These are phyloP conservation scores for Crucibulum laeve DNA, from an alignment of 768 basidiomycete species.

Conservation along the genomic window DNA sequence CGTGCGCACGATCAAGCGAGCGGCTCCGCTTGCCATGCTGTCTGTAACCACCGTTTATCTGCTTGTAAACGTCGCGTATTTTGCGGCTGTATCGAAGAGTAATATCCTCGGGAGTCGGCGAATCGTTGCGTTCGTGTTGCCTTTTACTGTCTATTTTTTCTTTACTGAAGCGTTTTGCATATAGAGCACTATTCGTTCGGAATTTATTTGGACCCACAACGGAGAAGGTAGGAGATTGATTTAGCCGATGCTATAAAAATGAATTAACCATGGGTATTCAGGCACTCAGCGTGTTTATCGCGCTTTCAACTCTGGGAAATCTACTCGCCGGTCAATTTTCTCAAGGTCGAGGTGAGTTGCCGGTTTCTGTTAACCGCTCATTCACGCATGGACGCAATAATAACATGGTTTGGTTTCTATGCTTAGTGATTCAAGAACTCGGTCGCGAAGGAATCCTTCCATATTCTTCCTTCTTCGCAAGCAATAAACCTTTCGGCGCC, in stretches of 20 bases:
- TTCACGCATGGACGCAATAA: neutral
- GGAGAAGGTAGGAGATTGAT: constrained; percentile 40
- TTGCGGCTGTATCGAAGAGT: constrained; percentile 64
- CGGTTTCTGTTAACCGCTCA: neutral
- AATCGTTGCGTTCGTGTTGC: constrained; percentile 57
- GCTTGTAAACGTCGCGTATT: constrained; percentile 68
- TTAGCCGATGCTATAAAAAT: neutral
- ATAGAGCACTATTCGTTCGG: constrained; percentile 68
- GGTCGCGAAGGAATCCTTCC: constrained; percentile 71
- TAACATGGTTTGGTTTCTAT: neutral
- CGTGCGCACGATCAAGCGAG: constrained; percentile 64
- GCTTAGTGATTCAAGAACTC: constrained; percentile 65
- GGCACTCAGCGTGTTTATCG: constrained; percentile 58
- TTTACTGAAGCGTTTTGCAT: neutral
- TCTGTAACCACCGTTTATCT: constrained; percentile 59
- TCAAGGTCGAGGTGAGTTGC: constrained; percentile 54
- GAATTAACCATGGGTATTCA: constrained; percentile 14
- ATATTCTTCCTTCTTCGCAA: constrained; percentile 61
- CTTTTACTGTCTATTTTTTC: neutral
- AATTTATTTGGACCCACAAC: constrained; percentile 63
- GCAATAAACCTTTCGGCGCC: constrained; percentile 66
- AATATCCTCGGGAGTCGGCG: constrained; percentile 63
- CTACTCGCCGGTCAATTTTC: constrained; percentile 59
- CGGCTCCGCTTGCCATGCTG: constrained; percentile 62
- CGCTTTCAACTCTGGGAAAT: constrained; percentile 63